Evolutionary conservation across 2,329 filamentous ascomycete species (phyloP), one percentile per base, ranked within the genome.

Genomic region (Scedosporium dehoogii): DNA sequence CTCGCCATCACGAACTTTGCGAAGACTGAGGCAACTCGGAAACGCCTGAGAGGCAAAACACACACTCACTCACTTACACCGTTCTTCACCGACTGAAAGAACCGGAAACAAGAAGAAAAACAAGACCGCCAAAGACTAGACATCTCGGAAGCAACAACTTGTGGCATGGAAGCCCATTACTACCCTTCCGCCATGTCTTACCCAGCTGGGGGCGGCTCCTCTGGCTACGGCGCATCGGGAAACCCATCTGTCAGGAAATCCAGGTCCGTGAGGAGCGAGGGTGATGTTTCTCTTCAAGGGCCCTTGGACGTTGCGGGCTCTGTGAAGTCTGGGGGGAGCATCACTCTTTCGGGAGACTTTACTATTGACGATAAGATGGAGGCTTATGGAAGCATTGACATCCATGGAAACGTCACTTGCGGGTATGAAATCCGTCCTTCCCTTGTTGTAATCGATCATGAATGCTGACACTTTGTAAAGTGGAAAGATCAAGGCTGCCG

Each of bases 301-400:
- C 79, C 79, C 7, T 70, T 81, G 64, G 78, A 82, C 63, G 74
- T 83, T 21, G 71, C 73, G 25, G 77, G 77, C 10, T 79, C 76
- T 3, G 76, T 83, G 67, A 75, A 75, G 65, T 78, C 75, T 5
- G 77, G 76, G 60, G 74, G 78, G 6, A 75, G 74, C 29, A 74
- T 82, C 59, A 73, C 69, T 14, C 73, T 82, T 27, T 68, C 73
- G 3, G 79, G 78, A 3, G 75, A 79, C 61, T 74, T 81, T 53
- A 69, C 71, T 18, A 71, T 81, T n/a, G 69, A 70, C 4, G 78
- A 78, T 33, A 73, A 73, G 60, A 72, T 81, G 33, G 78, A 81
- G 64, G 78, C 78, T 10, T 81, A 80, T 59, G 78, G 78, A 3
- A 69, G 71, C 61, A 73, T 81, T 44, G 71, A 72, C 4, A 70